These are phyloP conservation scores for Pichia manshurica DNA, from an alignment of 805 yeast species.

Conservation along the genomic window DNA sequence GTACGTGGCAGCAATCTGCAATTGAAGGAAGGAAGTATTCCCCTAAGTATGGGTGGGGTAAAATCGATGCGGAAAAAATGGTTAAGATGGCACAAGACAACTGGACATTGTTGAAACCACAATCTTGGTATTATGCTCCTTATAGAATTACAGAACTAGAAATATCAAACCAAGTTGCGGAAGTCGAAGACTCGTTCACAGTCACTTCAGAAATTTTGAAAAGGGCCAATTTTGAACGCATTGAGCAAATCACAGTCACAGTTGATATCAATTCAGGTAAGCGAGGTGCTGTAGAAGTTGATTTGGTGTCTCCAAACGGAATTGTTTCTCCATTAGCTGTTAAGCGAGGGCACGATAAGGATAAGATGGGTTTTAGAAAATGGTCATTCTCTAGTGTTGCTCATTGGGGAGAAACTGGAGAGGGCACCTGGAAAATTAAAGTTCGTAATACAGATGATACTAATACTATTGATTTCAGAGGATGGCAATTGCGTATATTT, in stretches of 20 bases:
- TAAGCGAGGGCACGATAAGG: conserved; percentile 52
- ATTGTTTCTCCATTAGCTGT: conserved; percentile 68
- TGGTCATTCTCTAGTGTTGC: conserved; percentile 99
- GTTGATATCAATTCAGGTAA: conserved; percentile 59
- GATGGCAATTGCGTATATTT: conserved; percentile 77
- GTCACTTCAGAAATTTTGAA: conserved; percentile 46
- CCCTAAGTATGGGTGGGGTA: conserved; percentile 89
- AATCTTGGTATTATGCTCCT: conserved; percentile 67
- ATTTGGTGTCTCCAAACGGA: conserved; percentile 71
- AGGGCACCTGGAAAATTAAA: conserved; percentile 76
- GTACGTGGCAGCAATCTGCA: conserved; percentile 68
- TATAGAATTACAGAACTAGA: conserved; percentile 31
- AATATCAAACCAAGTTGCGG: conserved; percentile 17
- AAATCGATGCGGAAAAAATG: conserved; percentile 72
- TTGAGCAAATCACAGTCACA: conserved; percentile 84
- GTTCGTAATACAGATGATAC: conserved; percentile 44
- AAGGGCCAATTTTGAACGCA: conserved; percentile 53
- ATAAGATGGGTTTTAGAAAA: conserved; percentile 53
- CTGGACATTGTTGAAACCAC: conserved; percentile 78
- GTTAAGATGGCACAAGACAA: conserved; percentile 70
- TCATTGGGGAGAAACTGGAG: conserved; percentile 86
- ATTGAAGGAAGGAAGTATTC: conserved; percentile 62
- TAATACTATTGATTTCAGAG: conserved; percentile 39
- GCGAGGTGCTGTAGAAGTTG: conserved; percentile 67
- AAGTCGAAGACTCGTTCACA: conserved; percentile 34